Evolutionary conservation across 2,329 filamentous ascomycete species (phyloP).

Genomic region (Helminthosporium solani): DNA sequence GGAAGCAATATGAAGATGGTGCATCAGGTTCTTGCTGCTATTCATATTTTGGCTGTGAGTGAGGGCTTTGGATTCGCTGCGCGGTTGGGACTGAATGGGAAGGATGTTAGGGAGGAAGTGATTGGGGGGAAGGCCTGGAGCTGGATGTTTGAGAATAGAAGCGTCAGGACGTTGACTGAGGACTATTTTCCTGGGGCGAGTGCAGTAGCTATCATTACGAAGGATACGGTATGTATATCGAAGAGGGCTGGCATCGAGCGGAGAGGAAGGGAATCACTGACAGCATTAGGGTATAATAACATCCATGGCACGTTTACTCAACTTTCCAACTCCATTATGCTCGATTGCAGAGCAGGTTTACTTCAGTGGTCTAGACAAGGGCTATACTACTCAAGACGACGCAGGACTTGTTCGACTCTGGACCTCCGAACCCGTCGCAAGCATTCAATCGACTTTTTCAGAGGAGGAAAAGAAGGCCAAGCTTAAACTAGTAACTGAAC

Average conservation of each 20-base stretch:
- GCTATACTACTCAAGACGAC: constrained; percentile 57
- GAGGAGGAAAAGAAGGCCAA: constrained; percentile 30
- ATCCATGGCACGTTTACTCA: constrained; percentile 58
- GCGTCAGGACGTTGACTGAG: constrained; percentile 54
- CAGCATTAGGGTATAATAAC: constrained; percentile 62
- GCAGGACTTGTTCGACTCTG: constrained; percentile 59
- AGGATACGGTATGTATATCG: constrained; percentile 43
- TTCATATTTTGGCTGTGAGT: constrained; percentile 57
- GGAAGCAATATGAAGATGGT: constrained; percentile 61
- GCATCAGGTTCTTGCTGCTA: constrained; percentile 59
- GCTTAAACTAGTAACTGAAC: constrained; percentile 38
- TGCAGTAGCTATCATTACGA: constrained; percentile 51
- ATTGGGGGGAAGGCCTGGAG: constrained; percentile 47
- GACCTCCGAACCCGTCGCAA: constrained; percentile 42
- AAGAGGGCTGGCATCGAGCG: background rate
- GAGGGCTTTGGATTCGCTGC: constrained; percentile 60
- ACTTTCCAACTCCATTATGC: constrained; percentile 63
- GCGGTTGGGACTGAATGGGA: constrained; percentile 54
- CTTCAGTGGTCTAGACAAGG: constrained; percentile 59
- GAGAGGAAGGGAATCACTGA: constrained; percentile 3
- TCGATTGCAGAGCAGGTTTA: constrained; percentile 66
- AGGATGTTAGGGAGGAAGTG: constrained; percentile 52
- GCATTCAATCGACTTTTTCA: constrained; percentile 25
- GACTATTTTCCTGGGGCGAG: constrained; percentile 50
- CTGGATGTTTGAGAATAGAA: constrained; percentile 61